phyloP scores from a whole-genome alignment of 176 grass and related monocot species.

The Lolium multiflorum region DNA sequence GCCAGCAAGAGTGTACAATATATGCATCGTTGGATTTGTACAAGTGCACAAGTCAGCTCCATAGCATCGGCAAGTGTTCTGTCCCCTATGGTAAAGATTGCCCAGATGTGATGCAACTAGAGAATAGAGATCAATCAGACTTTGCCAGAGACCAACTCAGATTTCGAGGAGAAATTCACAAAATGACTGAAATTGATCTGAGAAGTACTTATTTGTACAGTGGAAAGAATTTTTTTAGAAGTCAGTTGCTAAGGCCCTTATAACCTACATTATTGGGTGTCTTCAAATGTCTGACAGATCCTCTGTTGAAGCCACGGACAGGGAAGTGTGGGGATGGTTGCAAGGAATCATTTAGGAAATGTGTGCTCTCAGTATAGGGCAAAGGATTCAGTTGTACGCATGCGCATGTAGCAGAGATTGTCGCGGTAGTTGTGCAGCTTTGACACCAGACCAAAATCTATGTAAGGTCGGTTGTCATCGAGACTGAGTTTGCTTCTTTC shows the following conservation, averaged over 20 bases:
- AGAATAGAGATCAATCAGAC: background rate
- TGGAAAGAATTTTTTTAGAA: background rate
- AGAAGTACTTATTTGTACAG: background rate
- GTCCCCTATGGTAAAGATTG: background rate
- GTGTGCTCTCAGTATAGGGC: background rate
- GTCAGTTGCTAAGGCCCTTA: background rate
- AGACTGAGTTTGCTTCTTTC: background rate
- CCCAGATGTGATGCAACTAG: background rate
- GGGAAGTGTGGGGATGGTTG: background rate
- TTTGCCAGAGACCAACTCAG: background rate
- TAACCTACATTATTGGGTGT: background rate
- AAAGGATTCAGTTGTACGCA: background rate
- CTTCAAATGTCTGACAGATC: background rate
- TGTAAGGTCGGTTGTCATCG: background rate
- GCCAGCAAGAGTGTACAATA: background rate
- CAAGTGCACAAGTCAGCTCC: background rate
- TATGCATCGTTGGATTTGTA: background rate
- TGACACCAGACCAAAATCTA: background rate
- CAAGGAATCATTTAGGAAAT: background rate
- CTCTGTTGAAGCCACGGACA: background rate
- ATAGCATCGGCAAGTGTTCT: background rate
- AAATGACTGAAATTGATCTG: background rate
- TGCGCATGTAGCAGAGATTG: background rate
- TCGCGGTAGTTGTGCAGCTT: background rate
- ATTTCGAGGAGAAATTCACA: background rate